Evolutionary conservation across 805 yeast genomes (phyloP), one percentile per base, ranked within the genome.

Genomic region (Tetrapisispora phaffii): DNA sequence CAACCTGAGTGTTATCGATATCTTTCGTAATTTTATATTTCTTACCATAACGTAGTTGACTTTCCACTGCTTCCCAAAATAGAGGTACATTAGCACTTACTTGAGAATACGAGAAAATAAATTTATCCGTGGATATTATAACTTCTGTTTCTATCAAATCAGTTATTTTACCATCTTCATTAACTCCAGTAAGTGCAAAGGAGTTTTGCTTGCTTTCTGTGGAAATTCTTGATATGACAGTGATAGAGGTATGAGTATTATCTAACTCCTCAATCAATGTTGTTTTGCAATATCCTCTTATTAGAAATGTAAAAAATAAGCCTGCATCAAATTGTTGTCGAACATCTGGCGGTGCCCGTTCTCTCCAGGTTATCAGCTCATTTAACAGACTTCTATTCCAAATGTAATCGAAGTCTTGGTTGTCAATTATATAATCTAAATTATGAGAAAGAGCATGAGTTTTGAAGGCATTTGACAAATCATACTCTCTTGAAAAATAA

Each of bases 231-330:
- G 97, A 86, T 17, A 93, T 79, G 8, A 93, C 71, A 0, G 97
- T 84, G 41, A 89, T 67, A 4, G 78, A 58, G 1, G 56, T 48
- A 7, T 49, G 57, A 2, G 23, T 38, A 49, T 37, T 60, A 9
- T 50, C 47, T 9, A 47, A 41, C n/a, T 54, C 54, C 13, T 57
- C 60, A 13, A 57, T 42, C 22, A 55, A 24, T 8, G 49, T 45
- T 0, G 96, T 85, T 50, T 84, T 84, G 2, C 95, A 95, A 69
- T 85, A 93, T 0, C 99, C 99, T 53, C 98, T 70, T 38, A 93
- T 85, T 4, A 83, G 82, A 5, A 95, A 81, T 0, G 95, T 84
- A 33, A 89, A 64, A 51, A 93, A 83, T 41, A 77, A 77, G 47
- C 82, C 79, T 7, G 67, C 68, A 59, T 88, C 95, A 46, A 89